These are phyloP conservation scores for Coemansia sp. DNA, from an alignment of 192 early-diverging fungal genomes.

Conservation along the genomic window DNA sequence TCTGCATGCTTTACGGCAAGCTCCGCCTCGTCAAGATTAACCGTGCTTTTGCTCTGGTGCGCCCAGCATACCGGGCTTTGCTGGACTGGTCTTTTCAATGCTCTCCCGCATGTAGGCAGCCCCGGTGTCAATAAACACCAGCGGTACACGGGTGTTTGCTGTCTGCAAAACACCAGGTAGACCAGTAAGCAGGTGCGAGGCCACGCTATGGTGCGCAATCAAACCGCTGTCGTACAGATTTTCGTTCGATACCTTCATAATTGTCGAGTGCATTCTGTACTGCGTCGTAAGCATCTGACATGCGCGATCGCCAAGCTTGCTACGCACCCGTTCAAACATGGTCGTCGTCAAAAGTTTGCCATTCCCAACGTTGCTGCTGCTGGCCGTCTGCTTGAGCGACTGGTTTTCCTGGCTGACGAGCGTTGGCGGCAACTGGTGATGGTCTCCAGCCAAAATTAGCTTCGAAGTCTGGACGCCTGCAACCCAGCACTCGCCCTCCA, in stretches of 20 bases:
- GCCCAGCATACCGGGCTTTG: slow-evolving; percentile 71
- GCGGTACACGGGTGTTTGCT: slow-evolving; percentile 57
- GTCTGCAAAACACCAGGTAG: slow-evolving; percentile 56
- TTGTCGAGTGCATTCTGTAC: slow-evolving; percentile 84
- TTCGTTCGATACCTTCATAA: slow-evolving; percentile 72
- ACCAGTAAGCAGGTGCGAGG: slow-evolving; percentile 61
- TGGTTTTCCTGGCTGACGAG: slow-evolving; percentile 26
- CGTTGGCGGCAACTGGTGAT: slow-evolving; percentile 86
- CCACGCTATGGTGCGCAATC: slow-evolving; percentile 63
- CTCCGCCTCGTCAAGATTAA: slow-evolving; percentile 74
- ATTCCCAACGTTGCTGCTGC: background rate
- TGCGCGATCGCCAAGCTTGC: slow-evolving; percentile 55
- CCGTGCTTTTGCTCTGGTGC: slow-evolving; percentile 85
- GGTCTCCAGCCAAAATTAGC: slow-evolving; percentile 87
- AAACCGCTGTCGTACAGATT: slow-evolving; percentile 72
- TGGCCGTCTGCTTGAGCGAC: background rate
- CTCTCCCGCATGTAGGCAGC: slow-evolving; percentile 67
- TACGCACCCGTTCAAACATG: slow-evolving; percentile 77
- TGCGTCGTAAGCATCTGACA: slow-evolving; percentile 75
- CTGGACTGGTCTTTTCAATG: slow-evolving; percentile 72
- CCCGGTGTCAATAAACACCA: slow-evolving; percentile 72
- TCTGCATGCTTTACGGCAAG: slow-evolving; percentile 64
- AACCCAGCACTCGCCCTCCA: slow-evolving; percentile 88
- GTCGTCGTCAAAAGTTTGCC: slow-evolving; percentile 45
- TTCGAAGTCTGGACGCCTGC: slow-evolving; percentile 69